Evolutionary conservation across 768 basidiomycete species (phyloP).

Genomic region (Mycena epipterygia): DNA sequence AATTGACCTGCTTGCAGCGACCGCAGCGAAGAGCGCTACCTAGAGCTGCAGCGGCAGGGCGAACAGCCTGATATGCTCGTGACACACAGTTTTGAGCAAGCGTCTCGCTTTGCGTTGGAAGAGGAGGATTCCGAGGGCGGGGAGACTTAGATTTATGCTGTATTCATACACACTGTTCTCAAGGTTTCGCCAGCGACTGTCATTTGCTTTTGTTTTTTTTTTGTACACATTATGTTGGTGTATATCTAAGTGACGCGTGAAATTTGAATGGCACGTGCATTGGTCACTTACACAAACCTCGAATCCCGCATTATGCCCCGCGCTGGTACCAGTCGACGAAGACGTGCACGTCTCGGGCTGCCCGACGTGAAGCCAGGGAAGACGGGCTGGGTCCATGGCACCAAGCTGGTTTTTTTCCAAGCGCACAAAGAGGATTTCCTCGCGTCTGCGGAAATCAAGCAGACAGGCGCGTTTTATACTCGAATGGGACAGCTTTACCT

Average conservation of each 20-base stretch:
- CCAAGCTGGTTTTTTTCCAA: background rate
- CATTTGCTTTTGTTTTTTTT: background rate
- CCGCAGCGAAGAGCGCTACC: conserved; percentile 2
- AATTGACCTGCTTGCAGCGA: background rate
- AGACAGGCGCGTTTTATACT: background rate
- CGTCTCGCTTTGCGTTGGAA: background rate
- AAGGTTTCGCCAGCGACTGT: background rate
- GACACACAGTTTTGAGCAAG: background rate
- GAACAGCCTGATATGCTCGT: conserved; percentile 12
- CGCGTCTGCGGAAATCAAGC: background rate
- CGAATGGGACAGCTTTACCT: background rate
- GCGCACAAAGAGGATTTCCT: background rate
- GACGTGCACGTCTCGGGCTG: background rate
- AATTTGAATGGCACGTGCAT: background rate
- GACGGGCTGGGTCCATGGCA: conserved; percentile 5
- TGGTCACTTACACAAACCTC: background rate
- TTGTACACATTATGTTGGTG: background rate
- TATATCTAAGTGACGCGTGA: too few relatives aligned
- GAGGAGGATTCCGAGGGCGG: background rate
- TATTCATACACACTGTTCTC: background rate
- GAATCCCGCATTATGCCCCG: background rate
- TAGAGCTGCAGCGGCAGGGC: background rate
- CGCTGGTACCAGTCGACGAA: background rate
- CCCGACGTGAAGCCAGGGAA: conserved; percentile 1
- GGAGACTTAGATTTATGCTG: background rate